phyloP scores from a whole-genome alignment of 2,329 filamentous ascomycete species.

The Microascus cirrosus region DNA sequence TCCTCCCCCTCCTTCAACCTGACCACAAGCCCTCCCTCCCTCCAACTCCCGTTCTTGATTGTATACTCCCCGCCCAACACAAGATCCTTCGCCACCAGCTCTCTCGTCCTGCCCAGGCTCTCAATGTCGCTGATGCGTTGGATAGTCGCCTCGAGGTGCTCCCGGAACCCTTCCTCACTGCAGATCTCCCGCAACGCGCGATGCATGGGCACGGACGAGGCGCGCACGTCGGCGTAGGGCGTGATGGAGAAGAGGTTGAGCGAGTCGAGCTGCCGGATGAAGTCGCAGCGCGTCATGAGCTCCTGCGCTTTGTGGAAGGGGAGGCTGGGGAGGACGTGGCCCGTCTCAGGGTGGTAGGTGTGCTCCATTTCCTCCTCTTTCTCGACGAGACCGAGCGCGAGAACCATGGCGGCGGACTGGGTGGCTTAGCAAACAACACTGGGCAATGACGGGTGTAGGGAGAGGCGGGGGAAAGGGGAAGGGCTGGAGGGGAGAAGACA shows the following conservation, averaged over 20 bases:
- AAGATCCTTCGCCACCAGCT: slow-evolving; percentile 90
- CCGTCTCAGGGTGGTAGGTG: slow-evolving; percentile 53
- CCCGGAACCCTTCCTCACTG: slow-evolving; percentile 61
- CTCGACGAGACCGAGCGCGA: slow-evolving; percentile 85
- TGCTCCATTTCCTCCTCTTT: slow-evolving; percentile 56
- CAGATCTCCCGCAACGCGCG: slow-evolving; percentile 83
- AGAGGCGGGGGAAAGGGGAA: not conserved
- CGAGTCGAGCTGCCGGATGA: slow-evolving; percentile 85
- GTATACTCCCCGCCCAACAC: slow-evolving; percentile 75
- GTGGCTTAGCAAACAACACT: not conserved
- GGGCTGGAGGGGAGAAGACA: not conserved
- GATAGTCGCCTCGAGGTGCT: slow-evolving; percentile 72
- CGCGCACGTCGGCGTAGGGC: slow-evolving; percentile 72
- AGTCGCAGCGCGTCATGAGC: slow-evolving; percentile 93
- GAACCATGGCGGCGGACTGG: slow-evolving; percentile 81
- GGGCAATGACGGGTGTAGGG: not conserved
- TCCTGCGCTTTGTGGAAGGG: slow-evolving; percentile 75
- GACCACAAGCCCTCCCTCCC: slow-evolving; percentile 22
- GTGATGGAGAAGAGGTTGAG: slow-evolving; percentile 95
- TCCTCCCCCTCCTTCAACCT: slow-evolving; percentile 31
- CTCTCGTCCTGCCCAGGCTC: slow-evolving; percentile 82
- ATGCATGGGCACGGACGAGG: slow-evolving; percentile 94
- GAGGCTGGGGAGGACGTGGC: slow-evolving; percentile 70
- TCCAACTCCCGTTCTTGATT: slow-evolving; percentile 31
- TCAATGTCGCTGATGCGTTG: slow-evolving; percentile 88